phyloP scores from a whole-genome alignment of 2,329 filamentous ascomycete species.

The Elsinoe arachidis region DNA sequence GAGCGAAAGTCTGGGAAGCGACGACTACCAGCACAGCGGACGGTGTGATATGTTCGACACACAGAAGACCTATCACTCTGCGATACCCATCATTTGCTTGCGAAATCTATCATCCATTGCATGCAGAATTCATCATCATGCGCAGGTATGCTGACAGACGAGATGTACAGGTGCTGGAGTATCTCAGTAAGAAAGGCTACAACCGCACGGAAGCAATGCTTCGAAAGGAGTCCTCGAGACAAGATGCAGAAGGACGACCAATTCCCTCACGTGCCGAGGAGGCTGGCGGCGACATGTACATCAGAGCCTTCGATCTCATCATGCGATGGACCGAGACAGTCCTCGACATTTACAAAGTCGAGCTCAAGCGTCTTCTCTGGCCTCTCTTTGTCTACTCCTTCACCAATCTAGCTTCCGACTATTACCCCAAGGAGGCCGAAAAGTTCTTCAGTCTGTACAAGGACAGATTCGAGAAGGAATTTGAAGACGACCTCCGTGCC shows the following conservation, averaged over 20 bases:
- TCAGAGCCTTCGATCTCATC: slow-evolving; percentile 51
- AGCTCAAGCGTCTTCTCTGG: slow-evolving; percentile 82
- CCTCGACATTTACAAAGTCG: slow-evolving; percentile 90
- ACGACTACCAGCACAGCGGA: too few relatives aligned
- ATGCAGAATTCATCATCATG: too few relatives aligned
- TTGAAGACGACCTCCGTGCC: slow-evolving; percentile 68
- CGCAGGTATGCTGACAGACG: background rate
- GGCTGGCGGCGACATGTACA: slow-evolving; percentile 64
- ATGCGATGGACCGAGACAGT: slow-evolving; percentile 77
- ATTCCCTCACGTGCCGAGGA: slow-evolving; percentile 59
- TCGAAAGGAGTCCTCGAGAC: slow-evolving; percentile 76
- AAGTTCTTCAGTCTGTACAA: slow-evolving; percentile 63
- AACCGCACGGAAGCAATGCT: slow-evolving; percentile 87
- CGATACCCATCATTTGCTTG: slow-evolving; percentile 4
- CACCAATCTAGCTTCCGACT: slow-evolving; percentile 65
- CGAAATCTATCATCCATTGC: background rate
- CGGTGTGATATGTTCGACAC: too few relatives aligned
- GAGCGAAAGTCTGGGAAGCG: too few relatives aligned
- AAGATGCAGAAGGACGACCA: slow-evolving; percentile 72
- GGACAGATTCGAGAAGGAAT: slow-evolving; percentile 63
- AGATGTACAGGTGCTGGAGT: slow-evolving; percentile 67
- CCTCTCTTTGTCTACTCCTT: slow-evolving; percentile 91
- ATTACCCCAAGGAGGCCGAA: slow-evolving; percentile 63
- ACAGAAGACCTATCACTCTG: too few relatives aligned
- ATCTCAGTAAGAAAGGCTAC: slow-evolving; percentile 91